Evolutionary conservation across 164 flowering plant genomes (phyloP), one percentile per base, ranked within the genome.

Genomic region (Stephania japonica): DNA sequence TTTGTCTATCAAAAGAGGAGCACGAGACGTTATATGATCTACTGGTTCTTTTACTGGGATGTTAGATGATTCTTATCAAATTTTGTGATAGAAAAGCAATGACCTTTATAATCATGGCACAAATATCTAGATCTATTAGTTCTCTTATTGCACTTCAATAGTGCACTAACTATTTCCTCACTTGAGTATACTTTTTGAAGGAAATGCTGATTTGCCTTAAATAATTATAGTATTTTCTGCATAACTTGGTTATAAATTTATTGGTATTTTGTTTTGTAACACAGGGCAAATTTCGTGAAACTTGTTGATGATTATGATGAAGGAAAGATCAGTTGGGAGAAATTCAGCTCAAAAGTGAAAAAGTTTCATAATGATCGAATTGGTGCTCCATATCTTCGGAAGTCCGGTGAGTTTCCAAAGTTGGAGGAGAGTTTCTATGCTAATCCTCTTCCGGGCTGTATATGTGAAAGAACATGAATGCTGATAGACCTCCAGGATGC

Each of bases 351-450:
- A 9, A 84, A 92, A 83, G 98, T 96, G 77, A 90, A 88, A 75
- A 90, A 86, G 78, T 90, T 92, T 63, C 99, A 92, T 79, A 75
- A 76, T 73, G 87, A 89, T 61, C 84, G 89, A 67, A 75, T 49
- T 69, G 98, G 99, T 56, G 95, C 82, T 67, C 99, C 99, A 23
- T 91, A 91, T 72, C 68, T 71, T 38, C 82, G 99, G 72, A 97
- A 91, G 82, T 79, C 93, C 18, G 97, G 99, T 65, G 99, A 96
- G 77, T 87, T 92, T 72, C 98, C 99, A 7, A 96, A 92, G 82
- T 80, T 93, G 69, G 99, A 96, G 83, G 99, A 96, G 78, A 93
- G 97, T 72, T 96, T 96, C 78, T 93, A 89, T 72, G 97, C 98
- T 27, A 96, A 96, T 77, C 97, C 99, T 8, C 83, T 87, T 43